Evolutionary conservation across 2,329 filamentous ascomycete species (phyloP).

Genomic region (Botrytis fragariae): DNA sequence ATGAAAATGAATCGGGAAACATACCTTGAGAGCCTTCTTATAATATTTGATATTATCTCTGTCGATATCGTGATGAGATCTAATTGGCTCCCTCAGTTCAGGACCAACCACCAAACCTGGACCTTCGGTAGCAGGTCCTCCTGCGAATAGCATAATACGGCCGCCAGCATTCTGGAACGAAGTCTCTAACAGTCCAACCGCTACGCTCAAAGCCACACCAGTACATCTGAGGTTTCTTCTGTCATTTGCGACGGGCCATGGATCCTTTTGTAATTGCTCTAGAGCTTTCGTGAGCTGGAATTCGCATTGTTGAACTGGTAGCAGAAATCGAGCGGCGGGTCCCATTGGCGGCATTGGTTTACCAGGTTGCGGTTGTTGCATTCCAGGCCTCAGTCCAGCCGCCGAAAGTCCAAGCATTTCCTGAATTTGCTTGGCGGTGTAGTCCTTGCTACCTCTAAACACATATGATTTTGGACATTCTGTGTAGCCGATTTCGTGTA

Average conservation of each 20-base stretch:
- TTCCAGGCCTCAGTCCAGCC: slow-evolving; percentile 68
- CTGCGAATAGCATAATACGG: slow-evolving; percentile 95
- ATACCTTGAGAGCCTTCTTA: slow-evolving; percentile 94
- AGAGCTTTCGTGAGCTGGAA: slow-evolving; percentile 96
- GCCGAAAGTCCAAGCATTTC: slow-evolving; percentile 91
- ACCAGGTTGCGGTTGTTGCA: slow-evolving; percentile 68
- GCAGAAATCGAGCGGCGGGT: slow-evolving; percentile 82
- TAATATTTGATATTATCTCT: slow-evolving; percentile 99
- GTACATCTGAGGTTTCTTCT: slow-evolving; percentile 88
- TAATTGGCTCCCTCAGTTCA: slow-evolving; percentile 92
- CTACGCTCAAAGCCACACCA: slow-evolving; percentile 93
- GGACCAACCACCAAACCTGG: slow-evolving; percentile 96
- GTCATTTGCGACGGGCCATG: slow-evolving; percentile 95
- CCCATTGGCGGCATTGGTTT: slow-evolving; percentile 72
- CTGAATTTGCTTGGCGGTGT: slow-evolving; percentile 97
- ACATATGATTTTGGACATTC: slow-evolving; percentile 99
- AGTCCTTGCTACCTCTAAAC: slow-evolving; percentile 97
- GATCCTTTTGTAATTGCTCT: slow-evolving; percentile 93
- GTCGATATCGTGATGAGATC: slow-evolving; percentile 98
- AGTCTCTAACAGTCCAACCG: slow-evolving; percentile 85
- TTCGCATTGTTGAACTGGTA: slow-evolving; percentile 93
- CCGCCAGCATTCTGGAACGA: slow-evolving; percentile 95
- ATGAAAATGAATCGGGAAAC: slow-evolving; percentile 26
- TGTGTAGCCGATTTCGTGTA: slow-evolving; percentile 96
- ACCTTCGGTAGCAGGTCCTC: slow-evolving; percentile 91